These are phyloP conservation scores for Neurospora sp. DNA, from an alignment of 2,329 filamentous ascomycete species.

Conservation along the genomic window DNA sequence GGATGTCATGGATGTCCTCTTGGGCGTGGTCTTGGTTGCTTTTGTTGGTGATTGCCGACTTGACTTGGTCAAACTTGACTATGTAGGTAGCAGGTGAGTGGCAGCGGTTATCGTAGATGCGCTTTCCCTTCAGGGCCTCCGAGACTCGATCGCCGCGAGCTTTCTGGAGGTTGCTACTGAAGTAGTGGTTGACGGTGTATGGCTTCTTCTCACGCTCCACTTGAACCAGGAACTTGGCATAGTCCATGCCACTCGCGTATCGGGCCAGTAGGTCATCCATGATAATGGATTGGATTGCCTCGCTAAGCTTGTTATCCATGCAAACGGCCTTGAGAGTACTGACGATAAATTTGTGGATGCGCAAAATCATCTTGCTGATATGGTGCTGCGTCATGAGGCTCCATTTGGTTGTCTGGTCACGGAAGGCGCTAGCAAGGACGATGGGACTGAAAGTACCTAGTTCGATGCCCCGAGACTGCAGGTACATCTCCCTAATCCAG, in stretches of 20 bases:
- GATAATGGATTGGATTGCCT: constrained; percentile 16
- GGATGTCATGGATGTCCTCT: constrained; percentile 22
- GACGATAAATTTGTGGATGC: constrained; percentile 22
- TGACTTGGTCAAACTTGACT: constrained; percentile 7
- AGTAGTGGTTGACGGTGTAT: constrained; percentile 22
- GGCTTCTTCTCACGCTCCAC: constrained; percentile 21
- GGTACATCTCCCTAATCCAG: constrained; percentile 17
- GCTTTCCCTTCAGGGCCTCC: constrained; percentile 1
- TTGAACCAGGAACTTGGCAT: constrained; percentile 17
- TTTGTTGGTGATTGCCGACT: constrained; percentile 9
- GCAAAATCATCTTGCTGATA: constrained; percentile 19
- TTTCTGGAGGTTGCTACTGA: constrained; percentile 12
- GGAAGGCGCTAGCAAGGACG: constrained; percentile 16
- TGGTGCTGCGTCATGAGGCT: constrained; percentile 16
- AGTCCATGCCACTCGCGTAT: constrained; percentile 17
- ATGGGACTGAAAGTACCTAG: constrained; percentile 15
- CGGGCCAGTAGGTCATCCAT: constrained; percentile 13
- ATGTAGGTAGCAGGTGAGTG: rapidly evolving
- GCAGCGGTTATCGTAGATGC: neutral
- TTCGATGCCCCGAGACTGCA: constrained; percentile 17
- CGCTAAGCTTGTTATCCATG: constrained; percentile 1
- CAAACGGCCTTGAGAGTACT: constrained; percentile 14
- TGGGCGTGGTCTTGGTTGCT: constrained; percentile 15
- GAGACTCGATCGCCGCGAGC: constrained; percentile 10
- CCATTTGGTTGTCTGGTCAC: constrained; percentile 24